These are phyloP conservation scores for Aureobasidium sp. DNA, from an alignment of 2,329 filamentous ascomycete species.

Conservation along the genomic window DNA sequence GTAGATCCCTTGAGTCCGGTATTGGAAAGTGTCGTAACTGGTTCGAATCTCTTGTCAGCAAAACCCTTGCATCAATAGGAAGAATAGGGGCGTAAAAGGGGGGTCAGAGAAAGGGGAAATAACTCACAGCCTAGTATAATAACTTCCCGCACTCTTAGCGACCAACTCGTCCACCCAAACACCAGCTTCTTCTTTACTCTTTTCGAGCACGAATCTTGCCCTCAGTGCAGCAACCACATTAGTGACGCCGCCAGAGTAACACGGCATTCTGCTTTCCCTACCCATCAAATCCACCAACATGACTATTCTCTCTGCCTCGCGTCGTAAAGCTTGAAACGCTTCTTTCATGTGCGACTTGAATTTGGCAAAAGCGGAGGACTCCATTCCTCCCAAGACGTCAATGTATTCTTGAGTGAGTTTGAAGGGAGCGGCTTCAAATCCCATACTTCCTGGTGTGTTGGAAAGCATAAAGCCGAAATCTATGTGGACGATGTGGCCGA, in stretches of 20 bases:
- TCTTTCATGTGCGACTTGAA: conserved; percentile 77
- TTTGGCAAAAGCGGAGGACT: conserved; percentile 62
- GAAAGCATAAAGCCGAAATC: conserved; percentile 89
- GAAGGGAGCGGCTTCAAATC: conserved; percentile 80
- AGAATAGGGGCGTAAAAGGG: neutral
- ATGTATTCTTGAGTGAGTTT: conserved; percentile 83
- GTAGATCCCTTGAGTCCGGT: conserved; percentile 81
- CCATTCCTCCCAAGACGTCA: conserved; percentile 69
- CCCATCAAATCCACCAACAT: conserved; percentile 83
- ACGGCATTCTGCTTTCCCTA: conserved; percentile 75
- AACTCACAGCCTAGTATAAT: conserved; percentile 69
- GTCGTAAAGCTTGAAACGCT: conserved; percentile 72
- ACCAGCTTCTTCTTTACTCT: conserved; percentile 75
- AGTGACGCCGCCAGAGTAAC: conserved; percentile 66
- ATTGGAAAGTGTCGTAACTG: conserved; percentile 81
- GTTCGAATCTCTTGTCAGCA: neutral
- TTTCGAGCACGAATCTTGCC: conserved; percentile 72
- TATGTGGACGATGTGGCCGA: conserved; percentile 81
- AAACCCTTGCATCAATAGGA: neutral
- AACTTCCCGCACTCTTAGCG: conserved; percentile 74
- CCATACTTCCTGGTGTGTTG: conserved; percentile 76
- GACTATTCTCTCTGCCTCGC: conserved; percentile 72
- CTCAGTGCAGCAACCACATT: conserved; percentile 63
- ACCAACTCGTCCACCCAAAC: conserved; percentile 76
- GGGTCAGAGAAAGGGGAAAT: conserved; percentile 11